Percentiles rank a stretch among this genome's conserved stretches.
phyloP scores from a whole-genome alignment of 2,329 filamentous ascomycete species.

The Phialocephala sp. region DNA sequence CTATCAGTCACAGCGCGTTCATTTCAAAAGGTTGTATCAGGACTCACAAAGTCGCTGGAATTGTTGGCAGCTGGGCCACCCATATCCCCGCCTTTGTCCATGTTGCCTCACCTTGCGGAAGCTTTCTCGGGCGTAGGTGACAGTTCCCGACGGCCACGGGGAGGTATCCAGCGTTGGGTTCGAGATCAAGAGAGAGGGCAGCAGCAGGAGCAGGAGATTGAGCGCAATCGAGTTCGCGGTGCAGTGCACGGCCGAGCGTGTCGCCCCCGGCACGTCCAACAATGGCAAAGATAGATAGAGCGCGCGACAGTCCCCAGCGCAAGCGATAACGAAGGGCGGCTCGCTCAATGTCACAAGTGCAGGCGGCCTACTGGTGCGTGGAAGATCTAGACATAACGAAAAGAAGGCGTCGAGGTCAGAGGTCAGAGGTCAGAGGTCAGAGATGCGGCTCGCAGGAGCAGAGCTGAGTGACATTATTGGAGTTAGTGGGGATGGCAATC shows the following conservation, averaged over 20 bases:
- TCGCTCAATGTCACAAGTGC: background rate
- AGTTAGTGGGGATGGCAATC: constrained; percentile 1
- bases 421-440: constrained; percentile 5
- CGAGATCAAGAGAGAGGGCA: background rate
- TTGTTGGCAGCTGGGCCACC: constrained; percentile 64
- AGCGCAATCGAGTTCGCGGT: constrained; percentile 6
- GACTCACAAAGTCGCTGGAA: constrained; percentile 93
- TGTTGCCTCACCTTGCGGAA: constrained; percentile 22
- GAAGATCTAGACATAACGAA: constrained; percentile 28
- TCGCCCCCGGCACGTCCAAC: background rate
- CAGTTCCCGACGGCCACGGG: background rate
- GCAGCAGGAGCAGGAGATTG: background rate
- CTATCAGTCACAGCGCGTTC: constrained; percentile 8
- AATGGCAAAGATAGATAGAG: background rate
- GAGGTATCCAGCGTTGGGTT: background rate
- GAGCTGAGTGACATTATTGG: constrained; percentile 7
- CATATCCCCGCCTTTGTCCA: constrained; percentile 44
- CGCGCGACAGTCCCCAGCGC: background rate
- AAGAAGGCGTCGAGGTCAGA: constrained; percentile 13
- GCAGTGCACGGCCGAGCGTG: background rate
- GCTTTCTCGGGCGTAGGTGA: background rate
- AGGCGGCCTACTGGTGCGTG: background rate
- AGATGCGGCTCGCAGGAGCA: constrained; percentile 22
- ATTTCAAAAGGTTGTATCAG: constrained; percentile 13
- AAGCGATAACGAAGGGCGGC: constrained; percentile 7